These are phyloP conservation scores for Epichloe typhina DNA, from an alignment of 2,329 filamentous ascomycete species.

Conservation along the genomic window DNA sequence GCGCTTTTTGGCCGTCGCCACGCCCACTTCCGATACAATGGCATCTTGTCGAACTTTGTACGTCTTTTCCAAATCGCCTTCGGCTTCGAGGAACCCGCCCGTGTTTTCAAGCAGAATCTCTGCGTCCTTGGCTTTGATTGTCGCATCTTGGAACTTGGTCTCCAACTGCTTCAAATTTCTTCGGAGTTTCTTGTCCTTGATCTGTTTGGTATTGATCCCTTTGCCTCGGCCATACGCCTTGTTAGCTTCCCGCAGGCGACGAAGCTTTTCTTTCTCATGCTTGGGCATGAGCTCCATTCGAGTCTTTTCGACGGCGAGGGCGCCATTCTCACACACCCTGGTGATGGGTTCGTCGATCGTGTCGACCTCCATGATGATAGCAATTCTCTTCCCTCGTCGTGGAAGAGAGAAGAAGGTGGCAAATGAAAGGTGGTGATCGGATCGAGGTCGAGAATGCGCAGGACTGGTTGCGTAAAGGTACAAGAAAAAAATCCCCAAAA, in stretches of 20 bases:
- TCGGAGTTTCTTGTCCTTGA: conserved; percentile 84
- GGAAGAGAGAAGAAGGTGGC: background rate
- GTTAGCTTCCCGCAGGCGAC: conserved; percentile 49
- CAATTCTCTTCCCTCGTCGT: conserved; percentile 6
- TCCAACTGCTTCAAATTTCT: conserved; percentile 69
- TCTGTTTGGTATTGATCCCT: conserved; percentile 54
- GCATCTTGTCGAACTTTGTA: conserved; percentile 88
- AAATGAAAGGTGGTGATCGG: background rate
- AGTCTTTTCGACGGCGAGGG: conserved; percentile 33
- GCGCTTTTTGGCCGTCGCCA: conserved; percentile 81
- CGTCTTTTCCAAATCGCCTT: conserved; percentile 77
- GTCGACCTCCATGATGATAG: conserved; percentile 24
- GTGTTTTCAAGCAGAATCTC: conserved; percentile 88
- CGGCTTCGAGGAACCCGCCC: conserved; percentile 74
- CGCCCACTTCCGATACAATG: conserved; percentile 57
- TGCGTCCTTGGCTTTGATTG: conserved; percentile 79
- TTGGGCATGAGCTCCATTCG: conserved; percentile 40
- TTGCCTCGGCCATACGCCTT: conserved; percentile 75
- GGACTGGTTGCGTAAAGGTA: background rate
- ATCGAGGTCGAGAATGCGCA: background rate
- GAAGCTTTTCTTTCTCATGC: conserved; percentile 36
- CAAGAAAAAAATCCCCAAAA: conserved; percentile 15
- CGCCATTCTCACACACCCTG: conserved; percentile 36
- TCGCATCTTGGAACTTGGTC: conserved; percentile 66
- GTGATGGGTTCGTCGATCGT: conserved; percentile 21